Evolutionary conservation across 805 yeast genomes (phyloP), one percentile per base, ranked within the genome.

Genomic region (Tetrapisispora pingtungensis): DNA sequence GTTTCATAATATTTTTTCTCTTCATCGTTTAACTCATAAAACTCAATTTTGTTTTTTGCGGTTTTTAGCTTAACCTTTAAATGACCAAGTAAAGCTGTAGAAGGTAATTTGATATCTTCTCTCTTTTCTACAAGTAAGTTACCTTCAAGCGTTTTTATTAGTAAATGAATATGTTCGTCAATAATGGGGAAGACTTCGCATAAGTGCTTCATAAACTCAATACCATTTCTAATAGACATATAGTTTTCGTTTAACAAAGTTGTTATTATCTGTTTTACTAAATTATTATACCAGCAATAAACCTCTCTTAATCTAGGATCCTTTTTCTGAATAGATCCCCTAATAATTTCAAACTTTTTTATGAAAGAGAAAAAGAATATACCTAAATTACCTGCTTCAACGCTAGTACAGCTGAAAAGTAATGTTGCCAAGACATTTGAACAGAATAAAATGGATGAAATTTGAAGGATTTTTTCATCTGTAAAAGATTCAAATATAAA

Each of bases 311-410:
- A 65, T 53, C 67, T 70, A 2, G 41, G 50, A n/a, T 45, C 48
- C 2, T 51, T 41, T 1, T 49, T 36, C 0, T 53, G 62, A 12
- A 63, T 62, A 10, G 58, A 49, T 1, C 58, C 57, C 70, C 84
- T 75, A 49, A 67, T 54, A n/a, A 54, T 47, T 44, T 75, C 73
- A 36, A 81, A 65, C 19, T 62, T 63, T 7, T 59, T 64, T 36
- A 86, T 64, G 1, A 83, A 49, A 20, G 76, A 79, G 22, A 76
- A 68, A 52, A 77, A 75, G 52, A 89, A 88, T 12, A 85, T 61
- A 3, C 95, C 95, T 33, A 88, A 60, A 56, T 84, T 84, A 53
- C 88, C 95, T 1, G 95, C 80, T 56, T 89, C 96, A 4, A 71
- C 62, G 0, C 85, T 73, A 0, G 96, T 84, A 43, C 79, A 74